Percentiles rank a stretch among this genome's conserved stretches.
Conservation (phyloP, 176 grass and related monocot species). For the Oryza glaberrima region DNA sequence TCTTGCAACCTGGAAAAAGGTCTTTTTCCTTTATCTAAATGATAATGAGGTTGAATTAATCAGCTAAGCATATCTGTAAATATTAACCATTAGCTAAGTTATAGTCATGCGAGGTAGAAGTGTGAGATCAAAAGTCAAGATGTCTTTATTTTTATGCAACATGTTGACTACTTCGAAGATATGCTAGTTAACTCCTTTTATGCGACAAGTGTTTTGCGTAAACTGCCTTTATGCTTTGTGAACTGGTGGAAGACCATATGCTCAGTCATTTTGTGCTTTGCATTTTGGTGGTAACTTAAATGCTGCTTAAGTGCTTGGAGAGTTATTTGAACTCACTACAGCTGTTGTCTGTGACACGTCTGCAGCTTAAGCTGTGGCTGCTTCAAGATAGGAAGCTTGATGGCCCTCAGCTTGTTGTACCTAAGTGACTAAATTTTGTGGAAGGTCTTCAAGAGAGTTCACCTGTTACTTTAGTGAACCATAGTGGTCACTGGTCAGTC, state of each 20-base stretch:
- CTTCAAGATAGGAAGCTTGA: constrained; percentile 67
- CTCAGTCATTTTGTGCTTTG: constrained; percentile 23
- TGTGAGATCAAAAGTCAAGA: not conserved
- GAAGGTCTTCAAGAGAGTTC: constrained; percentile 53
- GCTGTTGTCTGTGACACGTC: constrained; percentile 58
- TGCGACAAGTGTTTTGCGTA: not conserved
- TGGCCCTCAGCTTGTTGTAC: constrained; percentile 58
- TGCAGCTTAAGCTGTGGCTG: constrained; percentile 75
- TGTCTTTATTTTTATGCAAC: constrained; percentile 9
- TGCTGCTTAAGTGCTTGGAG: constrained; percentile 31
- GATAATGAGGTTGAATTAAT: not conserved
- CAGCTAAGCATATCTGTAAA: not conserved
- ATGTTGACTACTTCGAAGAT: not conserved
- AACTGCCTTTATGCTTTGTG: constrained; percentile 22
- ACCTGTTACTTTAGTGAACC: constrained; percentile 54
- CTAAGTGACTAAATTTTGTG: constrained; percentile 62
- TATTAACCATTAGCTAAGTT: not conserved
- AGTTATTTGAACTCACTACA: constrained; percentile 46
- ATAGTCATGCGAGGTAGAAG: not conserved
- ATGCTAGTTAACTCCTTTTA: not conserved
- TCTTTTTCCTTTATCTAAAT: not conserved
- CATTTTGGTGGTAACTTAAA: constrained; percentile 35
- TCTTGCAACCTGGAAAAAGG: not conserved
- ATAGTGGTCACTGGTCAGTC: constrained; percentile 59
- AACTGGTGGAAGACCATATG: not conserved